Evolutionary conservation across 495 filamentous ascomycete species (phyloP).

Genomic region (Terfezia claveryi): DNA sequence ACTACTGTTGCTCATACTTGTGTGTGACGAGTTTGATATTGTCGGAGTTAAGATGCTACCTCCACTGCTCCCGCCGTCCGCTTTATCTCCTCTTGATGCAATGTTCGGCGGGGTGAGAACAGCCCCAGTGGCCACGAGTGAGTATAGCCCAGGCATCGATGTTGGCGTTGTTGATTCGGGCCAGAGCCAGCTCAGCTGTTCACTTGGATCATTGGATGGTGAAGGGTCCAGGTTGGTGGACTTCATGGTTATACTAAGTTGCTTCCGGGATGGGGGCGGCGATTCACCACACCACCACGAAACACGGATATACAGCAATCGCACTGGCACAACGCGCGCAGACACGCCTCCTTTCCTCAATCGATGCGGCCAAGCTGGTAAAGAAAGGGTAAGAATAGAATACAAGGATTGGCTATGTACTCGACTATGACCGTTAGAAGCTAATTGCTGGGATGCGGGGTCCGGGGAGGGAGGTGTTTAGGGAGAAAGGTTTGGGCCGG

Average conservation of each 20-base stretch:
- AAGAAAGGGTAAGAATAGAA: too few species aligned
- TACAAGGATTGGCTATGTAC: too few species aligned
- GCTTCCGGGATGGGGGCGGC: too few species aligned
- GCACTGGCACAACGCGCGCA: too few species aligned
- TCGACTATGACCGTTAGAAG: too few species aligned
- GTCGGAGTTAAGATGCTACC: background rate
- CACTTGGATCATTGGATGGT: background rate
- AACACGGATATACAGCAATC: too few species aligned
- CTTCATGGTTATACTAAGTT: background rate
- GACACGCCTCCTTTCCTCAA: too few species aligned
- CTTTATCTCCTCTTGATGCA: background rate
- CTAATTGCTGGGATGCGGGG: too few species aligned
- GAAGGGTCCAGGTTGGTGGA: background rate
- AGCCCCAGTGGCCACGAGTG: background rate
- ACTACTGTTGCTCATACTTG: background rate
- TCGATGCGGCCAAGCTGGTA: too few species aligned
- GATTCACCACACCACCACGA: too few species aligned
- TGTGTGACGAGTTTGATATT: background rate
- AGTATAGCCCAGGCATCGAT: background rate
- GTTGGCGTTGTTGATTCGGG: background rate
- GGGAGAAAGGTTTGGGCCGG: too few species aligned
- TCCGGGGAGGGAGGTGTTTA: too few species aligned
- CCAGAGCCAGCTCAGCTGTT: background rate
- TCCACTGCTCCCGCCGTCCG: background rate
- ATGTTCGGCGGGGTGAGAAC: background rate